Evolutionary conservation across 1,139 yeast genomes (phyloP), one percentile per base, ranked within the genome.

Genomic region (Magnusiomyces tetraspermus): DNA sequence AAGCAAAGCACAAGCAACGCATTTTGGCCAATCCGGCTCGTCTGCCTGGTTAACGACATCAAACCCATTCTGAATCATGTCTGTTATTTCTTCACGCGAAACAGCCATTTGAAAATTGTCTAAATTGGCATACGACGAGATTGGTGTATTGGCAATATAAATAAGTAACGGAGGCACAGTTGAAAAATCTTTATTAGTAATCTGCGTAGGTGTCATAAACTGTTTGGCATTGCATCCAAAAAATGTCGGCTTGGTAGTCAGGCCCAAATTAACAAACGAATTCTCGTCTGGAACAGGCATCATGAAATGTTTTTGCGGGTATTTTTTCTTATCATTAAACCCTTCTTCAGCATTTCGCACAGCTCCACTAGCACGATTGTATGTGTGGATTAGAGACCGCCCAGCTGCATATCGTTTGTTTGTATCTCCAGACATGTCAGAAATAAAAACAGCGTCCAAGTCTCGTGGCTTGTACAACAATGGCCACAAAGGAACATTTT

Each of bases 351-450:
- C 67, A 63, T 79, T 86, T 17, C 95, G 95, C 52, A 86, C 88
- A 60, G 83, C 79, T 26, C 95, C 95, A 76, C 84, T 84, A 1
- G 83, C 90, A 61, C 96, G 79, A 61, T 79, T 75, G 63, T 81
- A 87, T 1, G 83, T 76, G 43, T 74, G 71, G 23, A 78, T 79
- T 55, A 87, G 64, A 0, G 96, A 79, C 2, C 85, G 69, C 51
- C 96, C 96, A 63, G 83, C 78, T 38, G 74, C 72, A 71, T 71
- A 70, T 55, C 65, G 67, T 48, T 73, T 68, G 26, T 72, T 71
- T 1, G 94, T 85, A 61, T 89, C 96, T 38, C 88, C 95, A n/a
- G 92, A 81, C 67, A 85, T 85, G 65, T 89, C 97, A 65, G 80
- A 82, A 0, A 95, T 95, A 66, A 89, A 78, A 42, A 90, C 76